Base-by-base conservation (phyloP, 2,329 filamentous ascomycete species). In the Phoma herbarum region DNA sequence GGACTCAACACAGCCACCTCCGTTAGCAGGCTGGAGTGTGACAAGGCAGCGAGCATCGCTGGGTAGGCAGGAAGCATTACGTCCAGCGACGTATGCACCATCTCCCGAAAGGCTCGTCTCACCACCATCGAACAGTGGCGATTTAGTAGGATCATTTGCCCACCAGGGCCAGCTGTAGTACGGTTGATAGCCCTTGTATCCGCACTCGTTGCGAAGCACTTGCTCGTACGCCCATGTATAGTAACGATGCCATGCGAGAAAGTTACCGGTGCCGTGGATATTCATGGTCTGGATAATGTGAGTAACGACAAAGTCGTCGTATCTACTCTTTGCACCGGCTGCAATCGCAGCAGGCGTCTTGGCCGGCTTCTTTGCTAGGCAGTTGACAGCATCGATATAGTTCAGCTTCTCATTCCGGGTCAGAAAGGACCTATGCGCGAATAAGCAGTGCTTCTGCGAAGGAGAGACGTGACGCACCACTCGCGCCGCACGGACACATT, bases 401-500 rank as follows among this genome's bases (percentile, higher is more conserved):
- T 68, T 56, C 18, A 65, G 60, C 51, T 63, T 70, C 41, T 39
- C 35, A 4, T 39, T 20, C 3, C 35, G 35, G 18, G 7, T 39
- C 35, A 39, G 3, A 7, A 39, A 39, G 4, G 35, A 39, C 35
- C 35, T 39, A 3, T 10, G 7, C 8, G 20, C 11, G 2, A 3
- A 39, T 39, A 6, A 39, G 35, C 10, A 39, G 18, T 20, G 35
- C n/a, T 39, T 39, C 16, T 12, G 18, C n/a, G 2, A 20, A 20
- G 9, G 9, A 39, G 4, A 16, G 7, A 20, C n/a, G 9, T 9
- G 20, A 39, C 35, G n/a, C 45, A 80, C 81, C 81, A 83, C 71
- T 83, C 81, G 61, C 71, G 70, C 46, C 81, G 72, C 4, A 81
- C 66, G 3, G 70, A 68, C 1, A 75, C 75, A 55, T 79, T 82